Conservation (phyloP, 805 yeast species). For the Candida yuanshanica region DNA sequence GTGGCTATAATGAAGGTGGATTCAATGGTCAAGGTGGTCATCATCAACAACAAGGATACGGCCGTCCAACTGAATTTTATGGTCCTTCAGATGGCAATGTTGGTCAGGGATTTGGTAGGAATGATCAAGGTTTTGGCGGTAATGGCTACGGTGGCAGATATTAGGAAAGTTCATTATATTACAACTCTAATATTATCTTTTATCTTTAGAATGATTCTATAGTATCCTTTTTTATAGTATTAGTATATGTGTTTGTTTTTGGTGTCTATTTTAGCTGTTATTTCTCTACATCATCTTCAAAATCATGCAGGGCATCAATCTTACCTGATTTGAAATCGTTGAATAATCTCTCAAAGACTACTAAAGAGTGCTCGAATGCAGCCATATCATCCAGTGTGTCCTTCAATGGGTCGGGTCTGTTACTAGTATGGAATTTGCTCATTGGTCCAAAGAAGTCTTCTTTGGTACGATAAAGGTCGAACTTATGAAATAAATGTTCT, state of each 20-base stretch:
- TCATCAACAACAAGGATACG: constrained; percentile 1
- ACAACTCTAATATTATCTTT: background rate
- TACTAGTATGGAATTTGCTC: constrained; percentile 23
- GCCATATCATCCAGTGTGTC: constrained; percentile 12
- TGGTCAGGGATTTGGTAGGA: constrained; percentile 2
- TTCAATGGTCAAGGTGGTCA: constrained; percentile 2
- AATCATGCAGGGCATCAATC: constrained; percentile 10
- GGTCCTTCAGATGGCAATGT: constrained; percentile 7
- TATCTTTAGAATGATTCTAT: too few relatives aligned
- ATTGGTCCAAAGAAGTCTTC: constrained; percentile 27
- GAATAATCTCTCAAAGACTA: constrained; percentile 18
- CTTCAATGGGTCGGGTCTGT: constrained; percentile 29
- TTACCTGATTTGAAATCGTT: constrained; percentile 16
- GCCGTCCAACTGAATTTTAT: constrained; percentile 3
- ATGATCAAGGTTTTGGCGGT: constrained; percentile 5
- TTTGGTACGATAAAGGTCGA: constrained; percentile 25
- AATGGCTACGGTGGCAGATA: constrained; percentile 9
- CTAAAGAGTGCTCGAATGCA: constrained; percentile 11
- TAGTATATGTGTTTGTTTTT: too few relatives aligned
- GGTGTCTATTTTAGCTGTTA: too few relatives aligned
- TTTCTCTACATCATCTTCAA: background rate
- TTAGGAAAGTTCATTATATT: background rate
- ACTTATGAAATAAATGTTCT: constrained; percentile 30
- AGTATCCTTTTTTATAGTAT: too few relatives aligned
- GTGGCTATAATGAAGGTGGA: constrained; percentile 3